phyloP scores from a whole-genome alignment of 176 grass and related monocot genomes.

The Oryza coarctata region DNA sequence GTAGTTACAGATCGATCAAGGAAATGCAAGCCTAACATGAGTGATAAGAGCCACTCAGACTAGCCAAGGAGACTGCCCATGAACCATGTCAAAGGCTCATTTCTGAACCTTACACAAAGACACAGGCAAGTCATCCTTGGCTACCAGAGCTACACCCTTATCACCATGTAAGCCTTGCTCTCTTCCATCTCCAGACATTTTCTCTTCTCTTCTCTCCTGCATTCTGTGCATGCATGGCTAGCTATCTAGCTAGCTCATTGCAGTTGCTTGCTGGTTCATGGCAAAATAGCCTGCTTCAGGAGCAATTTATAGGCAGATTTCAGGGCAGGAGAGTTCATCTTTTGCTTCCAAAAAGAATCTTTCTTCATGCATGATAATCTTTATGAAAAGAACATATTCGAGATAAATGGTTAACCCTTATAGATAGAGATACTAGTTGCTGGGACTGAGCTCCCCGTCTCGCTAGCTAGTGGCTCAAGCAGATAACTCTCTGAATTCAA shows the following conservation, averaged over 20 bases:
- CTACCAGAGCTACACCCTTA: not conserved
- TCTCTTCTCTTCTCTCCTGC: not conserved
- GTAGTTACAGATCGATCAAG: not conserved
- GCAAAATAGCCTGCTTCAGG: not conserved
- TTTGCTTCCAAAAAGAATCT: conserved; percentile 8
- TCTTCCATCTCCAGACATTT: not conserved
- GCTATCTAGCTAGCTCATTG: not conserved
- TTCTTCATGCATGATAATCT: not conserved
- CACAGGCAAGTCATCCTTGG: conserved; percentile 37
- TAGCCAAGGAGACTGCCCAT: conserved; percentile 21
- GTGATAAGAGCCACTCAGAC: not conserved
- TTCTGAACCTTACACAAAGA: not conserved
- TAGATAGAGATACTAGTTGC: not conserved
- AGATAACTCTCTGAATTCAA: not conserved
- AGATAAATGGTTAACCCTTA: conserved; percentile 33
- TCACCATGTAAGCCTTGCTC: conserved; percentile 2
- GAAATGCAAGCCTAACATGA: conserved; percentile 40
- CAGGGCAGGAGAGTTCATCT: not conserved
- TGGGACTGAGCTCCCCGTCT: not conserved
- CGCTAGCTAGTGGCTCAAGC: not conserved
- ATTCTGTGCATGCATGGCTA: not conserved
- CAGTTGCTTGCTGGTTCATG: not conserved
- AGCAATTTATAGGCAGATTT: not conserved
- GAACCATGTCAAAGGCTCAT: not conserved
- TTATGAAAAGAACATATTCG: conserved; percentile 36